Base-by-base conservation (phyloP, 2,329 filamentous ascomycete species). In the Alternaria postmessia region DNA sequence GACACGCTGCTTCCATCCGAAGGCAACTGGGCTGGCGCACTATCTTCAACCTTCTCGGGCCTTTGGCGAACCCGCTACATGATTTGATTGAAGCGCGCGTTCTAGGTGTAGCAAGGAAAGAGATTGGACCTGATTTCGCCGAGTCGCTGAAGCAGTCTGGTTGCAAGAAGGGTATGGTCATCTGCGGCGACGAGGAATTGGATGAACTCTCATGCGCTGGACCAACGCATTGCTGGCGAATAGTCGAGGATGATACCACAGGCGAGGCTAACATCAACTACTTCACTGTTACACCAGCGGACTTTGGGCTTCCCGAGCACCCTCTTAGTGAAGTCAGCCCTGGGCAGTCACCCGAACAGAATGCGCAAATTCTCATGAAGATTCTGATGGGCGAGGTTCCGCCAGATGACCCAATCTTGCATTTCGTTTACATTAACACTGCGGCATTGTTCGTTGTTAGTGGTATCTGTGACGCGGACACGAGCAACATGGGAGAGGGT, bases 121-220 rank as follows among this genome's bases (percentile, higher is more conserved):
- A 93, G 69, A 88, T 99, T 20, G 95, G 94, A 1, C 90, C 90
- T 2, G 90, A 96, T 8, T 99, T 97, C 75, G 92, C 92, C 2
- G 91, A 97, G 68, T 93, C 94, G 0, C 82, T 99, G 52, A 86
- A 85, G 36, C 84, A 95, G 67, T 86, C 88, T 16, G 94, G 94
- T 26, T 88, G 88, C 42, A 88, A 83, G 64, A 98, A 97, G 79
- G 94, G 92, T 3, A 82, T 99, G 79, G 87, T 99, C 22, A 91
- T 98, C 18, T 99, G 94, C 75, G 95, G 95, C 43, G 90, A 91
- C 67, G 96, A 98, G 81, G 93, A 98, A 70, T 87, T 99, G 30
- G 95, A 99, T 76, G 95, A 99, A 81, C 88, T 99, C 63, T 95
- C 91, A 70, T 97, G 94, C 69, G 95, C 94, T 1, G 94, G 95